phyloP scores from a whole-genome alignment of 2,329 filamentous ascomycete genomes.

The Trichoderma afroharzianum region DNA sequence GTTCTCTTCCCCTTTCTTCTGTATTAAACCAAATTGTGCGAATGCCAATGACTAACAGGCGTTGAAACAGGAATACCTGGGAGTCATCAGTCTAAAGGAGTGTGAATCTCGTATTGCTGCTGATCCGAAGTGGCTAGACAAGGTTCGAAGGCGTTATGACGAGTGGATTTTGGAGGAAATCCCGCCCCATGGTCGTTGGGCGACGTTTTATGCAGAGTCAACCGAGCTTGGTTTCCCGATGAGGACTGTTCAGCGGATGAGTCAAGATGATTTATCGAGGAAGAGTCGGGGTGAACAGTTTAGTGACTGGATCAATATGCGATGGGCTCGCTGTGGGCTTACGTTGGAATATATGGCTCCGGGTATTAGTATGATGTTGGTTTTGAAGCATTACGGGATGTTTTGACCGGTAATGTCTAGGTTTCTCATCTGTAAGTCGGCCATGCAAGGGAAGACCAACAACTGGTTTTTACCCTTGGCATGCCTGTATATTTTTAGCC shows the following conservation, averaged over 20 bases:
- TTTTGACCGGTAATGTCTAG: not conserved
- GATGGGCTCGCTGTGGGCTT: not conserved
- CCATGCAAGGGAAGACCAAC: accelerated
- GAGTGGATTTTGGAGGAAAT: not conserved
- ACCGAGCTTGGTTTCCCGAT: not conserved
- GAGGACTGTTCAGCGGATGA: not conserved
- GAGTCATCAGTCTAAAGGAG: not conserved
- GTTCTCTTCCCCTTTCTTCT: too few species aligned
- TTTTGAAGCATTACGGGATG: not conserved
- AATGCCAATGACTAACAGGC: not conserved
- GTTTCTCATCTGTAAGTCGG: not conserved
- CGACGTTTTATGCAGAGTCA: not conserved
- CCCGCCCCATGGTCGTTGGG: not conserved
- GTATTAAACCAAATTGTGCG: not conserved
- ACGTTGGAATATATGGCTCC: not conserved
- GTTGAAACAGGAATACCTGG: not conserved
- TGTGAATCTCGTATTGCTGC: not conserved
- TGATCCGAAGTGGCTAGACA: not conserved
- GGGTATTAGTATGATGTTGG: not conserved
- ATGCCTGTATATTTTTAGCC: not conserved
- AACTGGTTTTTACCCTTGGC: not conserved
- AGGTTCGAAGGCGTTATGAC: not conserved
- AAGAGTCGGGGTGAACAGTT: not conserved
- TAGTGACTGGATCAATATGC: not conserved
- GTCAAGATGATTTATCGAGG: not conserved